phyloP scores from a whole-genome alignment of 306 rosid species.

The Cucurbita argyrosperma region DNA sequence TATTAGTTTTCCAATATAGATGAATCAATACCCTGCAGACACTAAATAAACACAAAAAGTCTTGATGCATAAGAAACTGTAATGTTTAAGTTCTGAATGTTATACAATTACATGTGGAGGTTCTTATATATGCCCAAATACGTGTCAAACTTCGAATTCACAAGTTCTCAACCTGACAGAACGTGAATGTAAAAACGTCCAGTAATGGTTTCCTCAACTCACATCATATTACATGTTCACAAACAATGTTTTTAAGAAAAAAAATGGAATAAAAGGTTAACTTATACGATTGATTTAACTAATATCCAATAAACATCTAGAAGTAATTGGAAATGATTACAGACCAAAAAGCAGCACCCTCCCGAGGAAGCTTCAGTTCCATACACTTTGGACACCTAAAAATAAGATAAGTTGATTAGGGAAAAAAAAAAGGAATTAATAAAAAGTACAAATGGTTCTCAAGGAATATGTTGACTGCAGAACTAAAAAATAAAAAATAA shows the following conservation, averaged over 20 bases:
- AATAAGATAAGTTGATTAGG: neutral
- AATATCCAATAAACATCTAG: neutral
- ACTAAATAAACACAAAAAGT: neutral
- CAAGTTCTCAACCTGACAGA: neutral
- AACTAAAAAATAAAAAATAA: no score
- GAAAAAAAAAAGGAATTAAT: neutral
- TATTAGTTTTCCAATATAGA: neutral
- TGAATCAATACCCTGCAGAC: neutral
- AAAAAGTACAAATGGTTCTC: neutral
- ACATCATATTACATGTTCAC: neutral
- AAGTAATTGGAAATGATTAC: slow-evolving; percentile 18
- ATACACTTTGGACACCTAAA: slow-evolving; percentile 87
- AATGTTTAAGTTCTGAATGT: neutral
- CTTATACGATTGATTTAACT: neutral
- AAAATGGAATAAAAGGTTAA: neutral
- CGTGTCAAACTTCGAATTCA: neutral
- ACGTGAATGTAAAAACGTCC: neutral
- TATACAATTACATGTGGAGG: neutral
- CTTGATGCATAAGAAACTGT: neutral
- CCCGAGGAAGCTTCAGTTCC: slow-evolving; percentile 82
- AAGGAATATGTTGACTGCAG: neutral
- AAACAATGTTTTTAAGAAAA: neutral
- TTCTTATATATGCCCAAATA: neutral
- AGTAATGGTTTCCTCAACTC: neutral
- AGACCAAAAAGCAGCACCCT: slow-evolving; percentile 82